Percentiles rank a stretch among this genome's conserved stretches.
Conservation (phyloP, 129 eudicot species). For the Lactuca sativa region DNA sequence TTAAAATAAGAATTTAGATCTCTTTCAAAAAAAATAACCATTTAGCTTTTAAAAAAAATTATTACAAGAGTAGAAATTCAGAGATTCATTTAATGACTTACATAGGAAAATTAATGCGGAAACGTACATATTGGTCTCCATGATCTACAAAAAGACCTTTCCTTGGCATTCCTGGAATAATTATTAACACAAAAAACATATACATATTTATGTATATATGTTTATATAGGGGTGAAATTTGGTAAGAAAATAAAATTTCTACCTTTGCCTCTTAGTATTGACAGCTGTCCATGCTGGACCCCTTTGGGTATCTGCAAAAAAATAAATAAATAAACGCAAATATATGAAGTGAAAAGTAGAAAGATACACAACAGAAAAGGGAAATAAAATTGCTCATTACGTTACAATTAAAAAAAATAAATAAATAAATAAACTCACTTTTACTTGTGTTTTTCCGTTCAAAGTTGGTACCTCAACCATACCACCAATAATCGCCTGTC, state of each 20-base stretch:
- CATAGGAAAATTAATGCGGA: conserved; percentile 70
- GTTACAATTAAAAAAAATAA: neutral
- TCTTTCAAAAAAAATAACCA: neutral
- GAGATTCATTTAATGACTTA: conserved; percentile 24
- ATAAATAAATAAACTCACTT: conserved; percentile 43
- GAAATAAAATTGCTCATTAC: neutral
- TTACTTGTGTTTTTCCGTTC: conserved; percentile 61
- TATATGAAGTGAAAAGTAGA: conserved; percentile 2
- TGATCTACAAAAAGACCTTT: conserved; percentile 63
- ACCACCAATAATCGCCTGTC: conserved; percentile 93
- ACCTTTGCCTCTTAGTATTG: conserved; percentile 76
- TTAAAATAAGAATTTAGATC: neutral
- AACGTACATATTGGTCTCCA: conserved; percentile 86
- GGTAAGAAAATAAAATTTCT: conserved; percentile 2
- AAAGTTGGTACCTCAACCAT: conserved; percentile 84
- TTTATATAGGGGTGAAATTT: neutral
- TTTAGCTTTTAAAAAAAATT: neutral
- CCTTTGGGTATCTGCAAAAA: conserved; percentile 82
- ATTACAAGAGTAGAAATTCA: neutral
- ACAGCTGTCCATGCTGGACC: conserved; percentile 86
- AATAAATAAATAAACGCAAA: neutral
- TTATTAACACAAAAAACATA: neutral
- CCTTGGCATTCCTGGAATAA: conserved; percentile 68
- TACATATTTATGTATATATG: neutral
- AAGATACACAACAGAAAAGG: conserved; percentile 1